Percentiles rank a stretch among this genome's conserved stretches.
Conservation (phyloP, 306 rosid genomes). For the Carpinus fangiana region DNA sequence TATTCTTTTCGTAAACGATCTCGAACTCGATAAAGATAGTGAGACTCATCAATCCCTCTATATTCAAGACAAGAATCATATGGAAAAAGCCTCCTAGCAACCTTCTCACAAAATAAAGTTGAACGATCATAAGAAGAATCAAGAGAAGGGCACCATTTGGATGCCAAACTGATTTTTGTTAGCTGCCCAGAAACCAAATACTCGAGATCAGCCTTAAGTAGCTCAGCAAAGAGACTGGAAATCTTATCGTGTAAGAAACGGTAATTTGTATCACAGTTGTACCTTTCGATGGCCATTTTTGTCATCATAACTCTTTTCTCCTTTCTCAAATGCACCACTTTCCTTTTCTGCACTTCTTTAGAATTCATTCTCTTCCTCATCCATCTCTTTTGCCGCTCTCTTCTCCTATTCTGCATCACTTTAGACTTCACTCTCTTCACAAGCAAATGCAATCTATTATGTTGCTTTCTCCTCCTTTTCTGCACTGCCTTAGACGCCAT, state of each 20-base stretch:
- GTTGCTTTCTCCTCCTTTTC: no score
- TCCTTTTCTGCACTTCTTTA: no score
- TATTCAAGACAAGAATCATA: conserved; percentile 38
- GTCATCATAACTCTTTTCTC: neutral
- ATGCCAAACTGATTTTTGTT: neutral
- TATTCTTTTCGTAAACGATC: conserved; percentile 70
- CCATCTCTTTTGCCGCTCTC: no score
- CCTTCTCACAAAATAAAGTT: neutral
- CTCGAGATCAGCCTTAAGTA: neutral
- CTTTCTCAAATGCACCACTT: no score
- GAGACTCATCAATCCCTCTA: conserved; percentile 59
- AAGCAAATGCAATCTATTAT: no score
- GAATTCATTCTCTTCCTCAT: no score
- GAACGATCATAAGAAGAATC: neutral
- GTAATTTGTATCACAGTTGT: neutral
- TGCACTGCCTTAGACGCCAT: no score
- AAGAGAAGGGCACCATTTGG: neutral
- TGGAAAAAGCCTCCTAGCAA: neutral
- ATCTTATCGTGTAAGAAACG: neutral
- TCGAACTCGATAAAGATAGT: conserved; percentile 65
- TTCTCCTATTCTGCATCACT: no score
- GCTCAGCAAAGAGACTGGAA: neutral
- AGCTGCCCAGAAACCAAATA: neutral
- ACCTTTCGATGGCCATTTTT: neutral
- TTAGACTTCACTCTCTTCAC: no score